Conservation (phyloP, 2,329 filamentous ascomycete genomes). For the Rhinocladiella mackenziei region DNA sequence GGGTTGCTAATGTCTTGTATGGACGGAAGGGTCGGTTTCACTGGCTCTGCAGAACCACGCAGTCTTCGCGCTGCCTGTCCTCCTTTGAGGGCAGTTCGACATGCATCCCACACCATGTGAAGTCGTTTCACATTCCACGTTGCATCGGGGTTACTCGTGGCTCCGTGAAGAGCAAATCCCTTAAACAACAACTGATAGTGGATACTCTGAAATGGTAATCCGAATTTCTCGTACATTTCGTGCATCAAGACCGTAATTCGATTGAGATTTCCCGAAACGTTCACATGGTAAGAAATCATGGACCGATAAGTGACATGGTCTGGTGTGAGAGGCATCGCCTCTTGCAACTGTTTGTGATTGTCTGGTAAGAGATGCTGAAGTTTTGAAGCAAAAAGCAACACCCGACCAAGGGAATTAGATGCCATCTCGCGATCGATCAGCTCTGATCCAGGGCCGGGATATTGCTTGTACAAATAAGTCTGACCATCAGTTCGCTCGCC, state of each 20-base stretch:
- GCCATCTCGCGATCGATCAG: slow-evolving; percentile 40
- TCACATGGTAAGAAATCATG: slow-evolving; percentile 70
- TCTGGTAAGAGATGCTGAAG: slow-evolving; percentile 50
- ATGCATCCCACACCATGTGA: slow-evolving; percentile 62
- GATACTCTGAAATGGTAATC: slow-evolving; percentile 66
- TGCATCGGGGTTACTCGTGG: slow-evolving; percentile 49
- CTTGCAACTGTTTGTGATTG: slow-evolving; percentile 60
- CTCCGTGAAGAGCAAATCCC: slow-evolving; percentile 73
- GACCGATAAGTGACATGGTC: slow-evolving; percentile 76
- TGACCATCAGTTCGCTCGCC: slow-evolving; percentile 34
- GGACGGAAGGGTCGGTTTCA: slow-evolving; percentile 1
- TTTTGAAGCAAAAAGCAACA: slow-evolving; percentile 45
- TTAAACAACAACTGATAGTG: slow-evolving; percentile 79
- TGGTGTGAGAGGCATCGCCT: slow-evolving; percentile 63
- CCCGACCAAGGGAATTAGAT: slow-evolving; percentile 42
- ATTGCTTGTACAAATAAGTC: slow-evolving; percentile 25
- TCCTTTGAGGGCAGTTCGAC: slow-evolving; percentile 46
- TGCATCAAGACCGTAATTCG: slow-evolving; percentile 67
- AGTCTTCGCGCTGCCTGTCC: slow-evolving; percentile 12
- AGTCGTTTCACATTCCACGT: slow-evolving; percentile 72
- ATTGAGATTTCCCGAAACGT: slow-evolving; percentile 64
- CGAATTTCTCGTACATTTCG: slow-evolving; percentile 69
- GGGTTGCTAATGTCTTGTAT: slow-evolving; percentile 17
- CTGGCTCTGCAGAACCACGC: not conserved
- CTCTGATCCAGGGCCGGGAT: slow-evolving; percentile 37